Percentiles rank a stretch among this genome's conserved stretches.
phyloP scores from a whole-genome alignment of 2,329 filamentous ascomycete genomes.

The Alternaria hordeiaustralica region DNA sequence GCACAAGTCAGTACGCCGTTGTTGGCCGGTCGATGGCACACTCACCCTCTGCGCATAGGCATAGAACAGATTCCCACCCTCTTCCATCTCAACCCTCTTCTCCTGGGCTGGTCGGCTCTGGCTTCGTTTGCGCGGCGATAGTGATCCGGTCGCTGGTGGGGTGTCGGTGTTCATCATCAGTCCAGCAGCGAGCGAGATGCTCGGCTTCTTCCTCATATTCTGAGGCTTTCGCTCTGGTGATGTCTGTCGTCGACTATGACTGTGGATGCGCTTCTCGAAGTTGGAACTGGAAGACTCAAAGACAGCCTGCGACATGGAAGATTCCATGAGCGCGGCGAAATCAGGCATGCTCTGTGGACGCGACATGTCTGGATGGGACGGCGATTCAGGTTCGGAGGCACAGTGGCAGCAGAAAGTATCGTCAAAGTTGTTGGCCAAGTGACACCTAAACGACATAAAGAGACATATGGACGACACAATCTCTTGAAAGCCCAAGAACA shows the following conservation, averaged over 20 bases:
- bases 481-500: constrained; percentile 3
- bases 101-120: constrained; percentile 11
- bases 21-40: background rate
- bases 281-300: constrained; percentile 29
- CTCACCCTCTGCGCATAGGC: constrained; percentile 46
- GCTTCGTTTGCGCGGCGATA: constrained; percentile 27
- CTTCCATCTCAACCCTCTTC: constrained; percentile 11
- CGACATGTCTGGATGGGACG: constrained; percentile 22
- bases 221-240: constrained; percentile 29
- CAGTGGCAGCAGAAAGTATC: constrained; percentile 14
- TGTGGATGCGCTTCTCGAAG: constrained; percentile 31
- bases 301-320: constrained; percentile 25
- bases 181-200: constrained; percentile 45
- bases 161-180: constrained; percentile 43
- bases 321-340: constrained; percentile 41
- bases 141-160: constrained; percentile 5
- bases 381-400: background rate
- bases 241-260: constrained; percentile 25
- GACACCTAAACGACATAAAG: constrained; percentile 16
- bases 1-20: constrained; percentile 14
- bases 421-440: constrained; percentile 14
- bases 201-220: constrained; percentile 37
- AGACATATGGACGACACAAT: background rate
- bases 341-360: constrained; percentile 47
- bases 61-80: constrained; percentile 38